Evolutionary conservation across 768 basidiomycete species (phyloP).

Genomic region (Lactarius sp.): DNA sequence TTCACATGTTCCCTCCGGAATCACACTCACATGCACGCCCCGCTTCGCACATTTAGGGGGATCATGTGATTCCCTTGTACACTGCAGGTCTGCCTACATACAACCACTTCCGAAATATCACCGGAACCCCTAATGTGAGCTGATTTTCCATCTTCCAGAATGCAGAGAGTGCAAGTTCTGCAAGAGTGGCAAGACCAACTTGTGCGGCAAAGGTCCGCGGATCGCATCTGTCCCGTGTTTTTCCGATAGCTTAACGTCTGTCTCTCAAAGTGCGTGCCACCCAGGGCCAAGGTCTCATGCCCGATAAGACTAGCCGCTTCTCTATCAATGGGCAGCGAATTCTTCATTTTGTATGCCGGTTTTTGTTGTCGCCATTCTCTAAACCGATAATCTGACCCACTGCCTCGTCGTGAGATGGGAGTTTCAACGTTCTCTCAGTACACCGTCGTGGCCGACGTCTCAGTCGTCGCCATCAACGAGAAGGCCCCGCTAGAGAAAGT

Average conservation of each 20-base stretch:
- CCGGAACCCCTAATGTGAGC: background rate
- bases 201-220: slow-evolving; percentile 81
- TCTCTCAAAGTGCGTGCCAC: slow-evolving; percentile 70
- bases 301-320: slow-evolving; percentile 86
- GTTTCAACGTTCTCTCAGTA: slow-evolving; percentile 99
- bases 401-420: slow-evolving; percentile 68
- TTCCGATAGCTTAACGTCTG: background rate
- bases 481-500: slow-evolving; percentile 90
- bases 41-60: slow-evolving; percentile 47
- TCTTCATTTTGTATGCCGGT: slow-evolving; percentile 76
- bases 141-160: slow-evolving; percentile 38
- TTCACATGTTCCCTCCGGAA: slow-evolving; percentile 3
- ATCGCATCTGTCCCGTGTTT: background rate
- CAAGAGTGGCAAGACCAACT: slow-evolving; percentile 96
- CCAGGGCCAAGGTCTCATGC: slow-evolving; percentile 94
- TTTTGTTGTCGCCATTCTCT: background rate
- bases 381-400: background rate
- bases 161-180: slow-evolving; percentile 98
- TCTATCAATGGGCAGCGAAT: slow-evolving; percentile 81
- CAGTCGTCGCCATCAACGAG: slow-evolving; percentile 85
- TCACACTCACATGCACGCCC: background rate
- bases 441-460: slow-evolving; percentile 96
- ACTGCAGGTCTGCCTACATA: slow-evolving; percentile 61
- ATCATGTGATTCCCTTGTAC: slow-evolving; percentile 96
- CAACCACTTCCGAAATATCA: background rate